These are phyloP conservation scores for Mucuna pruriens DNA, from an alignment of 306 rosid species.

Conservation along the genomic window DNA sequence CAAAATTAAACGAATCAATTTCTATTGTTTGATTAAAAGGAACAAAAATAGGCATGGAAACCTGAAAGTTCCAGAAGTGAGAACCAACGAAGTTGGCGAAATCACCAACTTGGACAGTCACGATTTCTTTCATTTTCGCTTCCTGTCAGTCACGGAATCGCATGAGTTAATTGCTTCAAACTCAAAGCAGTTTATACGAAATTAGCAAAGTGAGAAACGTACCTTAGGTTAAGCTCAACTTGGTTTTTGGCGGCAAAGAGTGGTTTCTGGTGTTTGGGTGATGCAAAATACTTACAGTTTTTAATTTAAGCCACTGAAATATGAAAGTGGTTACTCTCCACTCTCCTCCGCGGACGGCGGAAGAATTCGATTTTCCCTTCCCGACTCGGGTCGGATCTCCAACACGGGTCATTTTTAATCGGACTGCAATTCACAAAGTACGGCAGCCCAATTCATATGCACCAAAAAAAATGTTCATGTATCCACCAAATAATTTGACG, in stretches of 20 bases:
- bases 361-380: background rate
- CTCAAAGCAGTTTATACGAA: background rate
- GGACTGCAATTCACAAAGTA: too few relatives aligned
- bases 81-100: constrained; percentile 87
- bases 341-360: background rate
- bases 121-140: constrained; percentile 74
- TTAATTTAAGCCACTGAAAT: background rate
- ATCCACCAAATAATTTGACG: too few relatives aligned
- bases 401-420: background rate
- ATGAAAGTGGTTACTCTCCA: background rate
- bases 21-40: background rate
- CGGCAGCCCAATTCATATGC: too few relatives aligned
- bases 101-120: constrained; percentile 83
- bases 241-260: constrained; percentile 40
- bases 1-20: too few relatives aligned
- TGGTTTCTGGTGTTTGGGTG: background rate
- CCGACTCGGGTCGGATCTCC: background rate
- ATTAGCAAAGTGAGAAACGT: constrained; percentile 5
- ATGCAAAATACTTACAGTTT: background rate
- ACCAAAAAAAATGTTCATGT: too few relatives aligned
- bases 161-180: background rate
- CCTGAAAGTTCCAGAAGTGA: constrained; percentile 99
- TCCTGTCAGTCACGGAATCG: constrained; percentile 12
- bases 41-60: constrained; percentile 7
- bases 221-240: constrained; percentile 13